Evolutionary conservation across 805 yeast species (phyloP), one percentile per base, ranked within the genome.

Genomic region (Candida schatavii): DNA sequence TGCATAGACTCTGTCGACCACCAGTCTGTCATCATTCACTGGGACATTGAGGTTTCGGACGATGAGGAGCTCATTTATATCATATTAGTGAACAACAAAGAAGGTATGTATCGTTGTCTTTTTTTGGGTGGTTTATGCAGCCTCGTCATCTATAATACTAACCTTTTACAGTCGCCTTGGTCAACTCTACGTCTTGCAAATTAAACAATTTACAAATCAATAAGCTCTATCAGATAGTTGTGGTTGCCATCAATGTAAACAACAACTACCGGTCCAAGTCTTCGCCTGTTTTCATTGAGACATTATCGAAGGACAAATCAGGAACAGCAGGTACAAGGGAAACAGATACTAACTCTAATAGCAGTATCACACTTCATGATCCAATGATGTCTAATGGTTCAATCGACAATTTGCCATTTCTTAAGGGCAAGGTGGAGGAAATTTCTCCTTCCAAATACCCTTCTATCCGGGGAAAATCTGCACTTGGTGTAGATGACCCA

Each of bases 1-100:
- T 78, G 82, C 38, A 69, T 81, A 5, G 85, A 79, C 50, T 70
- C 72, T 48, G 72, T 81, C 37, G 68, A 75, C 4, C 58, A 63
- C 27, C 52, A 61, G 6, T 60, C 75, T 21, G 73, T 78, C 29
- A 70, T 68, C 20, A 44, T 81, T 25, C 85, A 78, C 51, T 81
- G 86, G 84, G 81, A 76, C 48, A 56, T 66, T 18, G 62, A 62
- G 43, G 42, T 49, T 10, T 46, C 47, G 29, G 42, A 43, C 15
- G 62, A 60, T 27, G 72, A 68, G 41, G 57, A 50, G 41, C 45
- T 70, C 38, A 56, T 59, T 46, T 70, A 59, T 42, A 52, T 62
- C 13, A 43, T 70, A 14, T 41, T 66, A 28, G 57, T 70, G 33
- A 69, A 70, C 41, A 59, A 61, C 36, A 44, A 47, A 17, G 71